Conservation (phyloP, 257 asterid genomes). For the Solanum ossicruentum region DNA sequence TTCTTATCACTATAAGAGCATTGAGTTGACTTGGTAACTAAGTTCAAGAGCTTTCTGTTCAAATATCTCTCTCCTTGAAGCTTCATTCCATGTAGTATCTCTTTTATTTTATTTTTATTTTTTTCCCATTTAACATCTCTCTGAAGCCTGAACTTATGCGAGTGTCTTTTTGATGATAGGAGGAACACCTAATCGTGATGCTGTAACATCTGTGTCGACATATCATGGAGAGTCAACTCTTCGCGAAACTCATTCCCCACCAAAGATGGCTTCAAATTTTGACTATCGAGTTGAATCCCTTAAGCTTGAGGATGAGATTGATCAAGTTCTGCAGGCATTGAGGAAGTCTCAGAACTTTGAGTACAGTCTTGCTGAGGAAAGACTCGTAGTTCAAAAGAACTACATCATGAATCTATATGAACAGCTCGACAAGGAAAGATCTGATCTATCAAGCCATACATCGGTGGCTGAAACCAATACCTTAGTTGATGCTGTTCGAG, state of each 20-base stretch:
- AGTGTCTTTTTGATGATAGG: background rate
- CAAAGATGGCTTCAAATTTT: conserved; percentile 13
- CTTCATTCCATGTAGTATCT: background rate
- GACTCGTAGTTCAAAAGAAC: conserved; percentile 37
- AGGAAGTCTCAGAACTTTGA: conserved; percentile 50
- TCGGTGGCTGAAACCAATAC: conserved; percentile 18
- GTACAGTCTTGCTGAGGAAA: conserved; percentile 43
- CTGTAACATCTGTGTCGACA: background rate
- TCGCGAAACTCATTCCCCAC: conserved; percentile 3
- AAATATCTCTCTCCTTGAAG: background rate
- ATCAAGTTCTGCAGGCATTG: conserved; percentile 24
- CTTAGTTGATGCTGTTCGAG: conserved; percentile 19
- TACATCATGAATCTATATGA: conserved; percentile 31
- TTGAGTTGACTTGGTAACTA: background rate
- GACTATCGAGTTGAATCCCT: conserved; percentile 40
- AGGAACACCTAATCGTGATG: conserved; percentile 6
- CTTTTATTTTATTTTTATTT: no score
- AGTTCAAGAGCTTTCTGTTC: background rate
- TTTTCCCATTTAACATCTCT: background rate
- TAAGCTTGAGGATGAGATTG: conserved; percentile 41
- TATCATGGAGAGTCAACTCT: background rate
- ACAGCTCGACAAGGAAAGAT: conserved; percentile 43
- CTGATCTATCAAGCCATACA: conserved; percentile 15
- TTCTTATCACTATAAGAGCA: background rate
- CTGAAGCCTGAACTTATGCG: background rate